These are phyloP conservation scores for Lumnitzera littorea DNA, from an alignment of 345 rosid species.

Conservation along the genomic window DNA sequence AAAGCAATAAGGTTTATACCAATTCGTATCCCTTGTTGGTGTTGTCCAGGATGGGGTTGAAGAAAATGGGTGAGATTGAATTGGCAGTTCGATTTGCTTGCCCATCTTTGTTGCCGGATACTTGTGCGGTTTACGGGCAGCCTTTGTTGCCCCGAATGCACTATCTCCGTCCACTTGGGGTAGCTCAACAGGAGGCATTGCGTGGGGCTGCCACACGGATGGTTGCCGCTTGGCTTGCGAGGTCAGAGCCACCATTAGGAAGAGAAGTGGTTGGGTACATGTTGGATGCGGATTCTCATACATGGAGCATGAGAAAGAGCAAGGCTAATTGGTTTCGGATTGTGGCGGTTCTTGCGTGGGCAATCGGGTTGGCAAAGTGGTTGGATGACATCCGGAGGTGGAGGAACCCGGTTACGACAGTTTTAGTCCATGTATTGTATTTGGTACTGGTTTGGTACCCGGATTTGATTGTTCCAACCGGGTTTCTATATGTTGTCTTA, in stretches of 20 bases:
- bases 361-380: conserved; percentile 89
- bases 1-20: conserved; percentile 84
- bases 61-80: conserved; percentile 96
- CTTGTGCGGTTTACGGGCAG: conserved; percentile 67
- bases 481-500: conserved; percentile 64
- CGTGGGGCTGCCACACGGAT: conserved; percentile 85
- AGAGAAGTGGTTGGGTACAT: conserved; percentile 81
- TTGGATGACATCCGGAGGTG: conserved; percentile 68
- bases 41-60: conserved; percentile 54
- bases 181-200: conserved; percentile 87
- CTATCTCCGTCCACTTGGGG: conserved; percentile 87
- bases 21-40: conserved; percentile 78
- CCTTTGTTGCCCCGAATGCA: conserved; percentile 91
- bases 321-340: conserved; percentile 94
- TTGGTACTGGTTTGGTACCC: conserved; percentile 97
- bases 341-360: conserved; percentile 90
- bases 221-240: conserved; percentile 78
- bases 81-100: conserved; percentile 85
- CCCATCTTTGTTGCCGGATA: conserved; percentile 73
- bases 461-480: conserved; percentile 85
- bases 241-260: conserved; percentile 89
- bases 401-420: conserved; percentile 83
- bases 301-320: conserved; percentile 99
- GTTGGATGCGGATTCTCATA: conserved; percentile 92
- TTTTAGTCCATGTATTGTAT: conserved; percentile 69